phyloP scores from a whole-genome alignment of 257 asterid genomes.

The Penstemon eatonii region DNA sequence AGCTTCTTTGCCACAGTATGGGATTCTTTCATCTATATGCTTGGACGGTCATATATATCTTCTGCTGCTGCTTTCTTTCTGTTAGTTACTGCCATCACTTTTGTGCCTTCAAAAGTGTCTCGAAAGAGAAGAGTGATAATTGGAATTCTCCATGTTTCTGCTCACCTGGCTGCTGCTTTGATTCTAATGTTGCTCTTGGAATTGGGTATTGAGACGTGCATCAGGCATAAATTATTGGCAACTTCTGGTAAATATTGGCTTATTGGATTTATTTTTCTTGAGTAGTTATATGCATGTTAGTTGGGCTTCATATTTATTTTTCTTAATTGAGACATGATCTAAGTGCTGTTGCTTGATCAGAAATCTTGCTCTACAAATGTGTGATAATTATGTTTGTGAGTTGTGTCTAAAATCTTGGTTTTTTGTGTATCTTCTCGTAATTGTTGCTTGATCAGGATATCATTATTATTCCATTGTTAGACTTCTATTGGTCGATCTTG shows the following conservation, averaged over 20 bases:
- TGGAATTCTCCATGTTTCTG: slow-evolving; percentile 87
- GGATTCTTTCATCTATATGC: slow-evolving; percentile 75
- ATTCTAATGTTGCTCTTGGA: slow-evolving; percentile 91
- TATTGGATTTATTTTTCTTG: slow-evolving; percentile 3
- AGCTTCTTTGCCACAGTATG: slow-evolving; percentile 86
- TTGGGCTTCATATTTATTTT: not conserved
- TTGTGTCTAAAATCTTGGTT: too few relatives aligned
- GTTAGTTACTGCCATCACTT: slow-evolving; percentile 61
- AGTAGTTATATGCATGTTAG: slow-evolving; percentile 1
- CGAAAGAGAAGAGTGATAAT: slow-evolving; percentile 68
- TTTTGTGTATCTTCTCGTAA: too few relatives aligned
- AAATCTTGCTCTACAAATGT: too few relatives aligned
- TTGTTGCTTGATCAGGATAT: too few relatives aligned
- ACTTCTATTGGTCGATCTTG: too few relatives aligned
- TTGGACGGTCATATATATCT: slow-evolving; percentile 78
- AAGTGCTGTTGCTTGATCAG: too few relatives aligned
- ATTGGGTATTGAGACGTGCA: slow-evolving; percentile 88
- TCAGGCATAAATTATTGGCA: slow-evolving; percentile 79
- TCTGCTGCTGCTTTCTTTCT: slow-evolving; percentile 72
- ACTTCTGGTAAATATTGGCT: slow-evolving; percentile 63
- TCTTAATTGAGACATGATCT: too few relatives aligned
- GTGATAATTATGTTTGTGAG: too few relatives aligned
- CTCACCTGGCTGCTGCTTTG: slow-evolving; percentile 90
- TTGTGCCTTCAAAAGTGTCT: slow-evolving; percentile 86
- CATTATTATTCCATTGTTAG: too few relatives aligned